Evolutionary conservation across 2,329 filamentous ascomycete species (phyloP).

Genomic region (Aureobasidium sp.): DNA sequence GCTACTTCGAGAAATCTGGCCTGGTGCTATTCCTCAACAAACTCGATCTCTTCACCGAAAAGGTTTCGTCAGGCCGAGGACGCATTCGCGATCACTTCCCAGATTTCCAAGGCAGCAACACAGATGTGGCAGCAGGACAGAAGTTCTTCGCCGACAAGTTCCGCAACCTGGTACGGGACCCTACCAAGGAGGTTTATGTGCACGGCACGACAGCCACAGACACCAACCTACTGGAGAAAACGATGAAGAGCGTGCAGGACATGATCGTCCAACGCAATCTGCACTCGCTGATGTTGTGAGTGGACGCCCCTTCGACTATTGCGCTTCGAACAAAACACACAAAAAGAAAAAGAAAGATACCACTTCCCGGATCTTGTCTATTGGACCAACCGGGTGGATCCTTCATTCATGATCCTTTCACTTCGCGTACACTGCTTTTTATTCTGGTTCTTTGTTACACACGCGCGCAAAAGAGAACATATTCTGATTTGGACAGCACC

Average conservation of each 20-base stretch:
- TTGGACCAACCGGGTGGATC: background rate
- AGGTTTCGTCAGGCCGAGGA: conserved; percentile 36
- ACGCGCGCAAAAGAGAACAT: background rate
- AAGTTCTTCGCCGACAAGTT: conserved; percentile 45
- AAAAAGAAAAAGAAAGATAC: background rate
- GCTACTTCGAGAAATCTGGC: conserved; percentile 64
- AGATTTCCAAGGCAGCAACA: conserved; percentile 36
- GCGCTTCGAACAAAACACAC: background rate
- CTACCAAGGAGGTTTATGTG: conserved; percentile 43
- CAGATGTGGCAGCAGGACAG: conserved; percentile 39
- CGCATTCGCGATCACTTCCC: conserved; percentile 42
- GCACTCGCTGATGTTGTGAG: conserved; percentile 38
- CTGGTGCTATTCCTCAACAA: conserved; percentile 69
- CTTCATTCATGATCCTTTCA: background rate
- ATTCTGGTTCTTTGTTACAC: background rate
- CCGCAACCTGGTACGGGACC: conserved; percentile 40
- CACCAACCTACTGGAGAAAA: conserved; percentile 42
- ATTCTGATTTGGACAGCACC: conserved; percentile 9
- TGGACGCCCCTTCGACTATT: conserved; percentile 13
- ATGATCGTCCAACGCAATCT: conserved; percentile 47
- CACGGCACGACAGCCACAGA: conserved; percentile 46
- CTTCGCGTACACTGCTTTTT: background rate
- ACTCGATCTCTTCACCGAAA: conserved; percentile 54
- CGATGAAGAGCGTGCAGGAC: conserved; percentile 44
- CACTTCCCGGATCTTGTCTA: background rate